These are phyloP conservation scores for Ganoderma sinense DNA, from an alignment of 1,284 basidiomycete species.

Conservation along the genomic window DNA sequence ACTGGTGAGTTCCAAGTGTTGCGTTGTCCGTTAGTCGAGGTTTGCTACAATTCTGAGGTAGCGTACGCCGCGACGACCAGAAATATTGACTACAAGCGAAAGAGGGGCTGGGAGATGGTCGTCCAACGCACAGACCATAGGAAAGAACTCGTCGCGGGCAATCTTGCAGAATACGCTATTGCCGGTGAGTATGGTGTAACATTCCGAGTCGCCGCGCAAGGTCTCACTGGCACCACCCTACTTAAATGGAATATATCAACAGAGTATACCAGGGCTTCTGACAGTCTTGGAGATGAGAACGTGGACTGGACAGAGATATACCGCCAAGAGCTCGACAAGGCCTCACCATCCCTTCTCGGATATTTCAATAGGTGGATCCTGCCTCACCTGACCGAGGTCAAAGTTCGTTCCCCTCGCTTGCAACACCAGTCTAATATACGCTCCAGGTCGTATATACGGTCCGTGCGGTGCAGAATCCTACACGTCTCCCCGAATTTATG, in stretches of 20 bases:
- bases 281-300: background rate
- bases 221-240: background rate
- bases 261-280: background rate
- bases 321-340: background rate
- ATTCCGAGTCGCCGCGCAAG: background rate
- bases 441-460: conserved; percentile 73
- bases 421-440: conserved; percentile 55
- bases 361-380: background rate
- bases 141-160: conserved; percentile 79
- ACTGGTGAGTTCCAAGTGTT: background rate
- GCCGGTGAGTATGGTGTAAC: conserved; percentile 43
- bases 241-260: background rate
- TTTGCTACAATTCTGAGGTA: background rate
- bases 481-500: conserved; percentile 73
- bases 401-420: background rate
- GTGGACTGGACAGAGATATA: background rate
- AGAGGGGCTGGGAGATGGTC: conserved; percentile 67
- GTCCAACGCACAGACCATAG: conserved; percentile 61
- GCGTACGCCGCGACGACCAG: conserved; percentile 62
- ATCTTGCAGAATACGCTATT: conserved; percentile 61
- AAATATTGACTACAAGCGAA: conserved; percentile 63
- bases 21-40: too few species aligned
- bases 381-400: background rate
- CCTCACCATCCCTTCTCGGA: background rate
- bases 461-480: conserved; percentile 72